phyloP scores from a whole-genome alignment of 371 early-diverging fungal species.

The Mucor saturninus region DNA sequence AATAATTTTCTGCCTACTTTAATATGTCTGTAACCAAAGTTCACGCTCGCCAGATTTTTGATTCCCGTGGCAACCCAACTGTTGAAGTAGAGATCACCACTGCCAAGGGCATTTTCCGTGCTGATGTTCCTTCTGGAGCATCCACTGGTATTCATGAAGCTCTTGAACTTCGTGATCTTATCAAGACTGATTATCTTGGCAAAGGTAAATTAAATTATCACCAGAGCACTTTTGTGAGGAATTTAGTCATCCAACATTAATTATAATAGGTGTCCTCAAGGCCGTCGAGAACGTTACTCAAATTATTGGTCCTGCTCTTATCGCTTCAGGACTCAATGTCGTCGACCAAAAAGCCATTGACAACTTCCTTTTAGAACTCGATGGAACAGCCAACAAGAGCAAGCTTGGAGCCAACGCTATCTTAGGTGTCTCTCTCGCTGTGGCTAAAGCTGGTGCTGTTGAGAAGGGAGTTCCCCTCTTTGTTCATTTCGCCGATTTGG shows the following conservation, averaged over 20 bases:
- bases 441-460: constrained; percentile 96
- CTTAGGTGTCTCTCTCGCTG: constrained; percentile 97
- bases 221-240: background rate
- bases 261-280: constrained; percentile 81
- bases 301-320: constrained; percentile 85
- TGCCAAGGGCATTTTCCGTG: constrained; percentile 88
- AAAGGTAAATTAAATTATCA: constrained; percentile 70
- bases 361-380: constrained; percentile 87
- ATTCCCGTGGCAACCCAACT: constrained; percentile 99
- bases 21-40: constrained; percentile 69
- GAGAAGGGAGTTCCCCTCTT: constrained; percentile 92
- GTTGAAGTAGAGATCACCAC: constrained; percentile 99
- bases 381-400: constrained; percentile 95
- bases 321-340: constrained; percentile 76
- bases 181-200: constrained; percentile 89
- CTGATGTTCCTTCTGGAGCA: constrained; percentile 99
- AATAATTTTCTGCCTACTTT: background rate
- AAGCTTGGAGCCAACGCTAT: constrained; percentile 99
- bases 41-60: constrained; percentile 98
- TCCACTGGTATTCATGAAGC: constrained; percentile 99
- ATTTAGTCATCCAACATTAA: constrained; percentile 2
- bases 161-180: constrained; percentile 93
- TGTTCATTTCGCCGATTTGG: constrained; percentile 90
- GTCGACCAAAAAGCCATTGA: constrained; percentile 91
- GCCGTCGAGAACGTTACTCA: constrained; percentile 95